phyloP scores from a whole-genome alignment of 108 stramenopile species.

The Schizochytrium sp. region DNA sequence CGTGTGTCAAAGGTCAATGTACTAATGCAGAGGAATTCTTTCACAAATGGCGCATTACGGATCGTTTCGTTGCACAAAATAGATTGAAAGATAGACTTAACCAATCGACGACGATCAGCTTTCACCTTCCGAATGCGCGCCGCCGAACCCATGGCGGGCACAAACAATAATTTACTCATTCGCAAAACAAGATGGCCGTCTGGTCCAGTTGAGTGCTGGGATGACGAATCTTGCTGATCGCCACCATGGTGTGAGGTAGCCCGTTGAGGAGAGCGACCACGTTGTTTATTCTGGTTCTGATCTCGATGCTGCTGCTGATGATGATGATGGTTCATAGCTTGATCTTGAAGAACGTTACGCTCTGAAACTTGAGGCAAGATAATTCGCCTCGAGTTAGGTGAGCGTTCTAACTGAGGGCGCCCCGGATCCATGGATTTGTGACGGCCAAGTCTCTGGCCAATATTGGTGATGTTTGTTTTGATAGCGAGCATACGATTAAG shows the following conservation, averaged over 20 bases:
- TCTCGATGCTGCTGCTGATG: background rate
- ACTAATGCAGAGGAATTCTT: slow-evolving; percentile 47
- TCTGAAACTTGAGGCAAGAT: background rate
- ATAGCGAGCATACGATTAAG: slow-evolving; percentile 15
- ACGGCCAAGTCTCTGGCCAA: slow-evolving; percentile 1
- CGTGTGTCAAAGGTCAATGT: slow-evolving; percentile 50
- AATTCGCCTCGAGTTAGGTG: background rate
- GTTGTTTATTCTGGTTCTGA: too few relatives aligned
- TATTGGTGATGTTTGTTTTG: background rate
- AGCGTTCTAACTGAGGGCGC: background rate
- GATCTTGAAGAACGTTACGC: background rate
- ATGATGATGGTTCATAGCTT: background rate
- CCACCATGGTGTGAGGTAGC: background rate
- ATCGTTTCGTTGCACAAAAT: background rate
- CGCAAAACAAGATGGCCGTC: background rate
- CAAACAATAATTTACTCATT: background rate
- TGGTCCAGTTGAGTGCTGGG: background rate
- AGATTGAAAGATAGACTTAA: background rate
- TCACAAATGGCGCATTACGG: background rate
- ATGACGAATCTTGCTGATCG: background rate
- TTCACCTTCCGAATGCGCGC: slow-evolving; percentile 35
- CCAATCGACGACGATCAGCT: background rate
- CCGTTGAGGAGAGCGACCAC: background rate
- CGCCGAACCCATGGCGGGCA: background rate
- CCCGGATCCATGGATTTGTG: background rate